A percentile compares a stretch with the other conserved stretches of the same genome.
phyloP scores from a whole-genome alignment of 23 red algal genomes.

The Gracilaria vermiculophylla region DNA sequence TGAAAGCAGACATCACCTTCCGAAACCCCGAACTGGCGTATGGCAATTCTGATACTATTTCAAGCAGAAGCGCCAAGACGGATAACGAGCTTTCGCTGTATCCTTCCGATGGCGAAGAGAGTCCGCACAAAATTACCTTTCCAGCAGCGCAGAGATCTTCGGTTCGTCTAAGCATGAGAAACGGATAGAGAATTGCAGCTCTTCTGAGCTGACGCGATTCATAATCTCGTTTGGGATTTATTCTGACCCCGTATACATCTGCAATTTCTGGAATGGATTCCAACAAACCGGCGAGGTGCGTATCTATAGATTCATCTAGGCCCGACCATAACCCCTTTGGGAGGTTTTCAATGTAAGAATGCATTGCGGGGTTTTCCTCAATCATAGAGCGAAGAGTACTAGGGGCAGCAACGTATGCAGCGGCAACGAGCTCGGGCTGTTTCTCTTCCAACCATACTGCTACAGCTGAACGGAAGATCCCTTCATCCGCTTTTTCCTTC shows the following conservation, averaged over 20 bases:
- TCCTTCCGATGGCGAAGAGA: neutral
- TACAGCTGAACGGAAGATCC: neutral
- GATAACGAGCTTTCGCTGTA: neutral
- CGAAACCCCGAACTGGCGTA: neutral
- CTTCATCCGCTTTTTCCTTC: neutral
- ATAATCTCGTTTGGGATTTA: neutral
- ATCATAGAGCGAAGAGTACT: neutral
- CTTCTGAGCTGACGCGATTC: neutral
- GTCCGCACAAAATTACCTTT: neutral
- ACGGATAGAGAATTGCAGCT: neutral
- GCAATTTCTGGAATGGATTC: conserved; percentile 17
- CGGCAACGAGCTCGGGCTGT: neutral
- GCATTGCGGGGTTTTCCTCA: neutral
- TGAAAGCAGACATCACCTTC: neutral
- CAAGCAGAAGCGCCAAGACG: neutral
- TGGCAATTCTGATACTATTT: neutral
- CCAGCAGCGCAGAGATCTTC: neutral
- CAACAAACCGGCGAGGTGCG: neutral
- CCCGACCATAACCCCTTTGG: neutral
- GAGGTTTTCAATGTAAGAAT: neutral
- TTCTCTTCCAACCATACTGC: neutral
- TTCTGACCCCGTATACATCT: neutral
- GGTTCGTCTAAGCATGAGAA: conserved; percentile 1
- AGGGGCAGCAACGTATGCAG: neutral
- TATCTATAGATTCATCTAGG: neutral